phyloP scores from a whole-genome alignment of 2,329 filamentous ascomycete species.

The Fusarium sambucinum region DNA sequence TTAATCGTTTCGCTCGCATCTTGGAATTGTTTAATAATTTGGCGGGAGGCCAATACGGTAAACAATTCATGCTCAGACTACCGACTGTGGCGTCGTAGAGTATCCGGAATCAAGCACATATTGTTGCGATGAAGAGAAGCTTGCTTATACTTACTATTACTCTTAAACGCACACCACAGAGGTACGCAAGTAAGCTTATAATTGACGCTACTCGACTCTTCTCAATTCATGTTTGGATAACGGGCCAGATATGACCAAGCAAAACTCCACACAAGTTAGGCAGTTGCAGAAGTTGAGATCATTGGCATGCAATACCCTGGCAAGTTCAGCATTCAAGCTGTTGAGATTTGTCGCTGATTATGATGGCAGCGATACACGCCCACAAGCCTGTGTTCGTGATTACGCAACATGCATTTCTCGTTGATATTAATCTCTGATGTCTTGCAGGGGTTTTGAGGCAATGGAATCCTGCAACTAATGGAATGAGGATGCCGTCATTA shows the following conservation, averaged over 20 bases:
- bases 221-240: neutral
- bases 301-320: slow-evolving; percentile 1
- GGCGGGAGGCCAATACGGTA: slow-evolving; percentile 18
- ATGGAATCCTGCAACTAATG: slow-evolving; percentile 10
- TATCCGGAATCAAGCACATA: slow-evolving; percentile 37
- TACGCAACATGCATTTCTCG: neutral
- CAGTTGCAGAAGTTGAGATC: neutral
- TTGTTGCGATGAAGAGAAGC: slow-evolving; percentile 35
- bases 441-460: slow-evolving; percentile 9
- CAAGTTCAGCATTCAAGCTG: neutral
- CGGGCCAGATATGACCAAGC: slow-evolving; percentile 9
- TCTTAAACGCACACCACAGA: neutral
- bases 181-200: slow-evolving; percentile 6
- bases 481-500: slow-evolving; percentile 34
- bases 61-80: slow-evolving; percentile 39
- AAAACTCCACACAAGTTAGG: slow-evolving; percentile 10
- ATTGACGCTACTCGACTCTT: slow-evolving; percentile 1
- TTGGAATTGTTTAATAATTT: neutral
- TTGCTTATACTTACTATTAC: slow-evolving; percentile 28
- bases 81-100: slow-evolving; percentile 13
- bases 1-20: neutral
- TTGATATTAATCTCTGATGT: neutral
- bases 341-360: neutral
- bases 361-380: slow-evolving; percentile 15
- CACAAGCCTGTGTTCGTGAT: slow-evolving; percentile 5